Evolutionary conservation across 2,329 filamentous ascomycete species (phyloP), one percentile per base, ranked within the genome.

Genomic region (Diaporthe longicolla): DNA sequence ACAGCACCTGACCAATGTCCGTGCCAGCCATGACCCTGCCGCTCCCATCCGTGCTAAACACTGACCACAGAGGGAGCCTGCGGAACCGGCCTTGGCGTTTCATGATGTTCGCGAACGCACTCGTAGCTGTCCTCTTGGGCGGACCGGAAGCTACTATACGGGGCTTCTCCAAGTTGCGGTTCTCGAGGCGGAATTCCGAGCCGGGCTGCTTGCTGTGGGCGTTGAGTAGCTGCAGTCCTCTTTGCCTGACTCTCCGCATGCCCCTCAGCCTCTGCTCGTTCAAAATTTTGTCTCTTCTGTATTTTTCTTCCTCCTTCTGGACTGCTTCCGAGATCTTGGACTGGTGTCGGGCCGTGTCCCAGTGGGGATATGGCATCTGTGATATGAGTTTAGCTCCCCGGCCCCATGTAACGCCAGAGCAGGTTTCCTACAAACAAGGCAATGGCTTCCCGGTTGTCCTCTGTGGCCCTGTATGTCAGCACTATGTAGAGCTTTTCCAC

Each of bases 361-460:
- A 86, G 32, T 86, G 83, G 1, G 85, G 79, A 55, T 81, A 85
- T 1, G 83, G 83, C 80, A 84, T 82, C 83, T 85, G 61, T n/a
- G 17, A 13, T 8, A 4, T 48, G 1, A 0, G 1, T 9, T 57
- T 10, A 74, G 48, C 5, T 19, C 21, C 3, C 11, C 1, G 4
- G 2, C 7, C 8, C 6, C 1, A 7, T 37, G 7, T 1, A 29
- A 17, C 3, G 15, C 3, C 3, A 21, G 6, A 7, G n/a, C 1
- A 15, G 4, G 4, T 6, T 10, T 21, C 74, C 40, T 43, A 74
- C 74, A 71, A 75, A 75, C 11, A 75, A 35, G 2, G 74, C 72
- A 19, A 74, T 70, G 0, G 68, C 61, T 9, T 50, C 59, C 3
- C 6, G 17, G 2, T 4, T 29, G 3, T 69, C 54, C 1, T 24